A percentile compares a stretch with the other conserved stretches of the same genome.
Evolutionary conservation across 163 green algal genomes (phyloP).

Genomic region (Coccomyxa subellipsoidea): DNA sequence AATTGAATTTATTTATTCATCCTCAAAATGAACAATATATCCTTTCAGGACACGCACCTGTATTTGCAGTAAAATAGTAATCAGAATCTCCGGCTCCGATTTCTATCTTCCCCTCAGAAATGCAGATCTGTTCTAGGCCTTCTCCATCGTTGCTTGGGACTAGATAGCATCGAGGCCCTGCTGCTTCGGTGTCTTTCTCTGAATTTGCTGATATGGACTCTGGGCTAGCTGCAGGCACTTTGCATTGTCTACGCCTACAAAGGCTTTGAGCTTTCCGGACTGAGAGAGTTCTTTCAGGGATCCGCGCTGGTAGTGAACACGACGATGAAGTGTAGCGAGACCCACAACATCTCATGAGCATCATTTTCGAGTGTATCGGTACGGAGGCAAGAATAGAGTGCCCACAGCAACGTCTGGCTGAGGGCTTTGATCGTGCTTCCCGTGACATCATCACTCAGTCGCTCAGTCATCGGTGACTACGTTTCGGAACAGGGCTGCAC

Average conservation of each 20-base stretch:
- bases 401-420: no score
- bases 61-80: background rate
- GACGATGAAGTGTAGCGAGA: background rate
- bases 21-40: no score
- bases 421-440: no score
- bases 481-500: no score
- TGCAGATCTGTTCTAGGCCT: background rate
- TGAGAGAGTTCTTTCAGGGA: background rate
- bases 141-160: background rate
- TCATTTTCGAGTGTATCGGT: no score
- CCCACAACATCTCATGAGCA: background rate
- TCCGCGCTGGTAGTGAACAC: background rate
- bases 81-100: background rate
- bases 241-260: background rate
- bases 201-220: background rate
- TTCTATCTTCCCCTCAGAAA: background rate
- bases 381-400: no score
- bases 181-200: background rate
- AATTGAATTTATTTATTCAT: no score
- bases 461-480: no score
- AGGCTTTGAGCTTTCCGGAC: background rate
- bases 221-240: background rate
- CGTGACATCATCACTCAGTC: no score
- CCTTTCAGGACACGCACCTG: no score
- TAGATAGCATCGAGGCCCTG: slow-evolving; percentile 2